Evolutionary conservation across 306 rosid species (phyloP).

Genomic region (Dryas drummondii): DNA sequence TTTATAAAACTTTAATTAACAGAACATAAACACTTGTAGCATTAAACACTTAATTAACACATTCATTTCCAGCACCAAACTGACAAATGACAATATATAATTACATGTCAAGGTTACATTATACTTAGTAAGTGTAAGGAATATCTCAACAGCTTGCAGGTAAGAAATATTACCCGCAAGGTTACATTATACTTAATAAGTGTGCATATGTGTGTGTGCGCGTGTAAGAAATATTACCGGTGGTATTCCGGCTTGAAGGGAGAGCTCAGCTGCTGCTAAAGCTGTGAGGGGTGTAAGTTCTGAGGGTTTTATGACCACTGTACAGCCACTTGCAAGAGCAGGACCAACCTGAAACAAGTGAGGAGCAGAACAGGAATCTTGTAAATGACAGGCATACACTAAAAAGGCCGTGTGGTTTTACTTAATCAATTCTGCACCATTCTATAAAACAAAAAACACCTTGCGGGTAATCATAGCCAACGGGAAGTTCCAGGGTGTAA

Average conservation of each 20-base stretch:
- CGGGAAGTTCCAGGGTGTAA: conserved; percentile 97
- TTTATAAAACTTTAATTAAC: not conserved
- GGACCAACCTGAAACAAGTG: conserved; percentile 80
- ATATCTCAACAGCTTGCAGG: not conserved
- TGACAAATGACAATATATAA: not conserved
- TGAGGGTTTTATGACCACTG: conserved; percentile 92
- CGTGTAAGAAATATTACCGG: conserved; percentile 43
- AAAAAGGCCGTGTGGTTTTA: conserved; percentile 12
- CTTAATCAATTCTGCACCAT: conserved; percentile 10
- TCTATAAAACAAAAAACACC: conserved; percentile 41
- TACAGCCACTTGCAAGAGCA: conserved; percentile 98
- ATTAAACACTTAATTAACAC: conserved; percentile 3
- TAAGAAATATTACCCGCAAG: not conserved
- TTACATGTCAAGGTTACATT: not conserved
- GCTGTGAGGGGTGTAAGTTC: conserved; percentile 97
- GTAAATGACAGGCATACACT: conserved; percentile 4
- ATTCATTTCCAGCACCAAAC: conserved; percentile 5
- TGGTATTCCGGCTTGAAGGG: conserved; percentile 96
- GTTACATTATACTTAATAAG: not conserved
- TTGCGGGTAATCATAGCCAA: conserved; percentile 97
- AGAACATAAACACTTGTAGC: not conserved
- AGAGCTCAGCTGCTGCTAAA: conserved; percentile 94
- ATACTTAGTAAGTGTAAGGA: not conserved
- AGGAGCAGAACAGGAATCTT: conserved; percentile 22
- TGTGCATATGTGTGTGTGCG: not conserved